Evolutionary conservation across 768 basidiomycete genomes (phyloP), one percentile per base, ranked within the genome.

Genomic region (Pulveroboletus sp.): DNA sequence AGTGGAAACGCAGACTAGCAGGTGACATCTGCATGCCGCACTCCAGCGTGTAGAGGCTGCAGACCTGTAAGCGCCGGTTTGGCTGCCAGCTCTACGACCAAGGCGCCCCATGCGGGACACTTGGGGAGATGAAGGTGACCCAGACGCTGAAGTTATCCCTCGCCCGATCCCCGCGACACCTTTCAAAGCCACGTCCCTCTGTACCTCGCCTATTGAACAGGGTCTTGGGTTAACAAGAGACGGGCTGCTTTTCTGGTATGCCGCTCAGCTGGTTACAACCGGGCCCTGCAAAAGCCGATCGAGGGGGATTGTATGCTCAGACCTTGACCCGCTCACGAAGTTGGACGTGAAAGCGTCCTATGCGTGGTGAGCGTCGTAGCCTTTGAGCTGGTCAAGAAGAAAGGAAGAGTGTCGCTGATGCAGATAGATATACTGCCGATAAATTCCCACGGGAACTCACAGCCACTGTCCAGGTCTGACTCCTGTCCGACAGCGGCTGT

Each of bases 271-370:
- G 64, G 61, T 83, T 76, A 76, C 68, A 70, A 69, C 76, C 70
- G 71, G 80, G 68, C 77, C 73, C 84, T 57, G 78, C 80, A 75
- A 80, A 79, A 72, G 77, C 70, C 81, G 59, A 76, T 80, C 78
- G 49, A 74, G 75, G 76, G 76, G 78, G 80, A 79, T 70, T 79
- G 51, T 61, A 80, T 77, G 68, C 83, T 86, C 85, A 83, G 83
- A 86, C 84, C 83, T 86, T 86, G 74, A 78, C 84, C 85, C 82
- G 83, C 82, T 85, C 81, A 81, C 75, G 68, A 83, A 56, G 49
- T 52, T 54, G 60, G 63, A 69, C 50, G 54, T 17, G 12, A 32
- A 50, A 51, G 10, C 58, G 50, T 73, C 74, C 73, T 73, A 77
- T 80, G 57, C 61, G 82, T 70, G 56, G 71, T 80, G 81, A 85